Evolutionary conservation across 805 yeast species (phyloP), one percentile per base, ranked within the genome.

Genomic region (Metschnikowia koreensis): DNA sequence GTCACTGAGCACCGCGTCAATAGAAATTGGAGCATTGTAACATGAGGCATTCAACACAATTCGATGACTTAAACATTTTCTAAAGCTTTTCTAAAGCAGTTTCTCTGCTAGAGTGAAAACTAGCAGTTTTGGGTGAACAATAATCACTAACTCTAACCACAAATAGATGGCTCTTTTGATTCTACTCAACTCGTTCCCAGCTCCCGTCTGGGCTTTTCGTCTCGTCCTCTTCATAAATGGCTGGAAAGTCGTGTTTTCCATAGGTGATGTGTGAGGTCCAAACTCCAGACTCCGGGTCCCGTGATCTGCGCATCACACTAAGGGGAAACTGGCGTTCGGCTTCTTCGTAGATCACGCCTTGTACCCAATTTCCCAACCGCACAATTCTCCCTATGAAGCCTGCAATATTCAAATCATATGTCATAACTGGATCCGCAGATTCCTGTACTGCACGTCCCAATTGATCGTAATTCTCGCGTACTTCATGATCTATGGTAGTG

Each of bases 301-400:
- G 53, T 46, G 46, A 60, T 8, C 61, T 56, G 38, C 76, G 59
- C 33, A 64, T 51, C 11, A 70, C 70, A 46, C 69, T 66, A 15
- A 70, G 42, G 2, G 72, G 72, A 26, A 49, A 50, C 12, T 52
- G 44, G 12, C 38, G 46, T 6, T 53, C 59, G 28, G 22, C 47
- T 36, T 57, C 57, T 50, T 71, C 66, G 53, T 59, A 73, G 2
- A 78, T 51, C 1, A 82, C 52, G 0, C 82, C 86, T 61, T 81
- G 83, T 2, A 68, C 60, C 82, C 83, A 81, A 41, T 73, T 71
- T 6, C 83, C 86, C 12, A 80, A 62, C 34, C 69, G 61, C 6
- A 81, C 68, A n/a, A 75, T 58, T 41, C 77, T 68, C 1, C 86
- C 87, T 28, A 71, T 64, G 45, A 53, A 67, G n/a, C 51, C 54